Evolutionary conservation across 2,329 filamentous ascomycete genomes (phyloP), one percentile per base, ranked within the genome.

Genomic region (Arthrobotrys megalospora): DNA sequence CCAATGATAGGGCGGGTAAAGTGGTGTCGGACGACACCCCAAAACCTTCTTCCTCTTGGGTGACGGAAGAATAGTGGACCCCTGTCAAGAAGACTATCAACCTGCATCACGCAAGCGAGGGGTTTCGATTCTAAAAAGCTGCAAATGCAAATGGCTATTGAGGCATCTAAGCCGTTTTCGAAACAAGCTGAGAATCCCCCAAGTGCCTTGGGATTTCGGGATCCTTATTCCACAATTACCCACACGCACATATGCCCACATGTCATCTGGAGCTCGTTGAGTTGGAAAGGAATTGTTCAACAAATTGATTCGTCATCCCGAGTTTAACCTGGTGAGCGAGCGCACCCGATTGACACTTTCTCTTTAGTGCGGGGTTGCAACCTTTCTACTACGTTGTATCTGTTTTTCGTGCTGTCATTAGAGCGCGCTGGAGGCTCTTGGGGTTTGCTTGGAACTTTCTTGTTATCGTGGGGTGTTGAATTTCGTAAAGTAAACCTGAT

Each of bases 71-170:
- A 60, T 60, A 41, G 16, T 38, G 34, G 24, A 24, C 10, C 53
- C 34, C 53, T 60, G 53, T 60, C 24, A 21, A 24, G 19, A 43
- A 28, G 19, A 32, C 14, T 24, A 41, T 24, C 53, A 38, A 38
- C 53, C 53, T 60, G 53, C 53, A 60, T 38, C 16, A 60, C 53
- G 52, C 53, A 60, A 60, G 53, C 53, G 53, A 60, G 34, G 16
- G 52, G 28, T 38, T 38, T 19, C 36, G 34, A 28, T 28, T 28
- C 24, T 28, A 28, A 28, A 28, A 28, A 38, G 52, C 32, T 55
- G 52, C 52, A 55, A 55, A 36, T 34, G 52, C 36, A 6, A 24
- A n/a, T n/a, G n/a, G n/a, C n/a, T n/a, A n/a, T n/a, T n/a, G n/a
- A n/a, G n/a, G 14, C 12, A 55, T 55, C 21, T 12, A 34, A 55